A percentile compares a stretch with the other conserved stretches of the same genome.
Conservation (phyloP, 768 basidiomycete species). For the Podaxis mareebaensis region DNA sequence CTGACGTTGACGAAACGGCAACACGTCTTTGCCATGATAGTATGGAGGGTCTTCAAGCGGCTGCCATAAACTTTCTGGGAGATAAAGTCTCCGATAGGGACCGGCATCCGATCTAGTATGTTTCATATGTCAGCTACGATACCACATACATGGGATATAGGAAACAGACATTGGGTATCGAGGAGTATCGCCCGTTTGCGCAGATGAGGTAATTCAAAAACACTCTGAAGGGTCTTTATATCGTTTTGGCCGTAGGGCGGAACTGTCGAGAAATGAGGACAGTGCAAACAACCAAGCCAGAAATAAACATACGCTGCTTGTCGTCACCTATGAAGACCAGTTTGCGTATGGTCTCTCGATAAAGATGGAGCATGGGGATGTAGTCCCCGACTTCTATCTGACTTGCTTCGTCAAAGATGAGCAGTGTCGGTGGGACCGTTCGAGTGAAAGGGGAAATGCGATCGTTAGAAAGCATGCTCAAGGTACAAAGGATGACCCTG, state of each 20-base stretch:
- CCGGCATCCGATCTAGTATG: conserved; percentile 59
- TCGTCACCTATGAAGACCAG: conserved; percentile 54
- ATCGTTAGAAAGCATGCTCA: conserved; percentile 58
- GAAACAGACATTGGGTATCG: conserved; percentile 58
- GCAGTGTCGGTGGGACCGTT: conserved; percentile 36
- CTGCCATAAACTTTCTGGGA: conserved; percentile 56
- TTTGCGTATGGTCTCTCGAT: conserved; percentile 38
- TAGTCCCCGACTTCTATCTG: conserved; percentile 55
- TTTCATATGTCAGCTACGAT: neutral
- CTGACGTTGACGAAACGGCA: conserved; percentile 61
- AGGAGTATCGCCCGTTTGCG: conserved; percentile 43
- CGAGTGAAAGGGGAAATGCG: conserved; percentile 25
- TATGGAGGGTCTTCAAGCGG: conserved; percentile 49
- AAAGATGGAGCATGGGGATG: conserved; percentile 37
- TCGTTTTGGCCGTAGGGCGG: conserved; percentile 64
- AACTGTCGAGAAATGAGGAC: conserved; percentile 41
- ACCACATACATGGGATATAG: conserved; percentile 1
- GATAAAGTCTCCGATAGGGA: conserved; percentile 61
- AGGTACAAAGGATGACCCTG: conserved; percentile 64
- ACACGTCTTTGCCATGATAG: conserved; percentile 32
- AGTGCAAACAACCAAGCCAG: neutral
- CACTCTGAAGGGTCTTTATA: conserved; percentile 49
- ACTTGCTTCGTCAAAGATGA: conserved; percentile 57
- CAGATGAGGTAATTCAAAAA: conserved; percentile 63
- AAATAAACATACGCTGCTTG: conserved; percentile 37